Percentiles rank a stretch among this genome's conserved stretches.
Conservation (phyloP, 2,329 filamentous ascomycete genomes). For the Botryotinia convoluta region DNA sequence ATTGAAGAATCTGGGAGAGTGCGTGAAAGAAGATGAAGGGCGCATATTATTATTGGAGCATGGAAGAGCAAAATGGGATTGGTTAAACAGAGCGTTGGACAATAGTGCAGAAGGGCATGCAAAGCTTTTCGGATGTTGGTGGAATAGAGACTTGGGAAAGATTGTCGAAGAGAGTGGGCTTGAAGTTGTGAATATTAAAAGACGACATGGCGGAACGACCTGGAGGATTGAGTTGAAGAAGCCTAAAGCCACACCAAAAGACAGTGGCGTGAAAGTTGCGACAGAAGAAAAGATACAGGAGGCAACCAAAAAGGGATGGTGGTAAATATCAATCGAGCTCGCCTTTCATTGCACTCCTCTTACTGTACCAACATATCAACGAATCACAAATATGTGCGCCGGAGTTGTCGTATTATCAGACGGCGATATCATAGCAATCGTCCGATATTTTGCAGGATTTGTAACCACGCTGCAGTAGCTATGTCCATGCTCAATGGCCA, state of each 20-base stretch:
- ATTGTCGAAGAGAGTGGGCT: conserved; percentile 56
- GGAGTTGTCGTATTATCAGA: not conserved
- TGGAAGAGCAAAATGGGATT: conserved; percentile 53
- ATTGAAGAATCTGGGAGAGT: conserved; percentile 51
- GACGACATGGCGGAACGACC: conserved; percentile 56
- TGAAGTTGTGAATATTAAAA: conserved; percentile 53
- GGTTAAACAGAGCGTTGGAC: conserved; percentile 57
- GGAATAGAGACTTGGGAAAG: conserved; percentile 61
- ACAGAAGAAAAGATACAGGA: not conserved
- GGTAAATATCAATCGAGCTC: not conserved
- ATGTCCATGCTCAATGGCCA: not conserved
- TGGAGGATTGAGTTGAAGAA: conserved; percentile 54
- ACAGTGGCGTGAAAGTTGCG: not conserved
- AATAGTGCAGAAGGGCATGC: conserved; percentile 55
- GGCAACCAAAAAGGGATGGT: not conserved
- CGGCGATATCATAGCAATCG: not conserved
- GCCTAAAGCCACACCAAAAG: conserved; percentile 21
- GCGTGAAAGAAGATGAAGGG: conserved; percentile 53
- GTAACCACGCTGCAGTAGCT: not conserved
- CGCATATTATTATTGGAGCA: conserved; percentile 62
- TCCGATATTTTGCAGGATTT: not conserved
- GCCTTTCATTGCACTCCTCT: conserved; percentile 6
- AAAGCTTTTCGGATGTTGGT: conserved; percentile 63
- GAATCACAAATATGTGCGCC: not conserved
- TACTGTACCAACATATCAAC: conserved; percentile 2